phyloP scores from a whole-genome alignment of 257 asterid species.

The Petrea volubilis region DNA sequence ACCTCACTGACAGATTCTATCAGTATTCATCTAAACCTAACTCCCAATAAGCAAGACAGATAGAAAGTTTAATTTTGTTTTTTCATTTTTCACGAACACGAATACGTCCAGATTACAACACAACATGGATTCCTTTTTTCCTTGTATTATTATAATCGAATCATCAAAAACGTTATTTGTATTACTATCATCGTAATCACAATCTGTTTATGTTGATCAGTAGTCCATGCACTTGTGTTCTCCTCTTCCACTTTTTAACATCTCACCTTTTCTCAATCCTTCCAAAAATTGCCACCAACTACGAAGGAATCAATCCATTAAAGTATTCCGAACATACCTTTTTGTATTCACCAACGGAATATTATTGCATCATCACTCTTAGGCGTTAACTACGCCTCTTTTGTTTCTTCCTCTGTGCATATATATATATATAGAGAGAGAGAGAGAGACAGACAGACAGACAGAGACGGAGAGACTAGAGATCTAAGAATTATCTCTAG shows the following conservation, averaged over 20 bases:
- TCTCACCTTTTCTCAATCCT: slow-evolving; percentile 60
- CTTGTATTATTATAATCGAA: slow-evolving; percentile 40
- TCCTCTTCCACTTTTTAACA: slow-evolving; percentile 41
- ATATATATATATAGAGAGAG: slow-evolving; percentile 1
- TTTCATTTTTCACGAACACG: slow-evolving; percentile 27
- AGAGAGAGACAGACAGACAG: too few relatives aligned
- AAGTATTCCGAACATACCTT: slow-evolving; percentile 45
- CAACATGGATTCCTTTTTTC: slow-evolving; percentile 83
- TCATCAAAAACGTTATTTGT: too few relatives aligned
- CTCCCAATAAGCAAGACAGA: slow-evolving; percentile 32
- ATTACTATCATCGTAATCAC: slow-evolving; percentile 32
- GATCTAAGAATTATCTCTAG: slow-evolving; percentile 33
- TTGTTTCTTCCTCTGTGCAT: slow-evolving; percentile 37
- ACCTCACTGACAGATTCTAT: slow-evolving; percentile 52
- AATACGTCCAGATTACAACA: slow-evolving; percentile 58
- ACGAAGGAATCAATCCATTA: slow-evolving; percentile 68
- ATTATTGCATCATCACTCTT: slow-evolving; percentile 55
- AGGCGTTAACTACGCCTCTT: slow-evolving; percentile 39
- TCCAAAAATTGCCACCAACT: slow-evolving; percentile 90
- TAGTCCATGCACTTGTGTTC: slow-evolving; percentile 60
- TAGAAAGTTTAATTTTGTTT: slow-evolving; percentile 27
- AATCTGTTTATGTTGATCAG: slow-evolving; percentile 26
- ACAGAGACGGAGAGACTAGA: too few relatives aligned
- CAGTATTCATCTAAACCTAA: slow-evolving; percentile 21
- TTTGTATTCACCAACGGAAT: slow-evolving; percentile 52